phyloP scores from a whole-genome alignment of 352 stramenopile genomes.

The Phytophthora multivora region DNA sequence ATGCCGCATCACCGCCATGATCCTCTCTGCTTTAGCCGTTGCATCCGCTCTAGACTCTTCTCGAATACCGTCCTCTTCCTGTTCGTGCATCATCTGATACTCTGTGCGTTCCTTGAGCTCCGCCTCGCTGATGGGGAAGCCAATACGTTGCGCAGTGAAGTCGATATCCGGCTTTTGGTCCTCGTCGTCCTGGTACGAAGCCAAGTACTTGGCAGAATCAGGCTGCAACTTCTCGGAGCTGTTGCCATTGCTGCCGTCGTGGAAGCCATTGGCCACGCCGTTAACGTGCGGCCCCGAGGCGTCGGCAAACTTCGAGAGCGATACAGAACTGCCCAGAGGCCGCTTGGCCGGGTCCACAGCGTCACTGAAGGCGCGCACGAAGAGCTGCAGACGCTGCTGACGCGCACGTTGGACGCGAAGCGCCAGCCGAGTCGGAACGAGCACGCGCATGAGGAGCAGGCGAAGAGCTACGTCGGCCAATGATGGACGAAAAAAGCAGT shows the following conservation, averaged over 20 bases:
- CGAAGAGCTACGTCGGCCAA: conserved; percentile 37
- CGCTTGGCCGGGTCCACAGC: conserved; percentile 33
- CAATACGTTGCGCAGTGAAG: conserved; percentile 76
- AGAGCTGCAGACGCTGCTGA: conserved; percentile 33
- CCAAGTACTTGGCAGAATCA: conserved; percentile 31
- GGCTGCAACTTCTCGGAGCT: background rate
- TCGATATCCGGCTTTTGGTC: conserved; percentile 52
- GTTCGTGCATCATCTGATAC: conserved; percentile 23
- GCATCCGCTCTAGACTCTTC: conserved; percentile 72
- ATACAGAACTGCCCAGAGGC: background rate
- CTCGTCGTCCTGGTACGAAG: conserved; percentile 34
- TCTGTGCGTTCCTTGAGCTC: conserved; percentile 48
- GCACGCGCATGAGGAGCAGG: conserved; percentile 26
- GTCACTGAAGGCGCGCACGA: conserved; percentile 54
- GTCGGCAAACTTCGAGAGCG: background rate
- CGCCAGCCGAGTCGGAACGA: conserved; percentile 45
- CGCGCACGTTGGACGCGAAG: conserved; percentile 27
- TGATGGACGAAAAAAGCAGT: conserved; percentile 22
- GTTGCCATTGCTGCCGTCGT: conserved; percentile 11
- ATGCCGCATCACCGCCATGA: conserved; percentile 78
- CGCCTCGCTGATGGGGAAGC: conserved; percentile 56
- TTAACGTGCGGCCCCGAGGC: conserved; percentile 13
- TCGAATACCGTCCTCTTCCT: conserved; percentile 57
- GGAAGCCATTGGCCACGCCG: conserved; percentile 23
- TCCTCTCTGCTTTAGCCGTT: conserved; percentile 73